A percentile compares a stretch with the other conserved stretches of the same genome.
Conservation (phyloP, 495 filamentous ascomycete species). For the Bathelium albidoporum region DNA sequence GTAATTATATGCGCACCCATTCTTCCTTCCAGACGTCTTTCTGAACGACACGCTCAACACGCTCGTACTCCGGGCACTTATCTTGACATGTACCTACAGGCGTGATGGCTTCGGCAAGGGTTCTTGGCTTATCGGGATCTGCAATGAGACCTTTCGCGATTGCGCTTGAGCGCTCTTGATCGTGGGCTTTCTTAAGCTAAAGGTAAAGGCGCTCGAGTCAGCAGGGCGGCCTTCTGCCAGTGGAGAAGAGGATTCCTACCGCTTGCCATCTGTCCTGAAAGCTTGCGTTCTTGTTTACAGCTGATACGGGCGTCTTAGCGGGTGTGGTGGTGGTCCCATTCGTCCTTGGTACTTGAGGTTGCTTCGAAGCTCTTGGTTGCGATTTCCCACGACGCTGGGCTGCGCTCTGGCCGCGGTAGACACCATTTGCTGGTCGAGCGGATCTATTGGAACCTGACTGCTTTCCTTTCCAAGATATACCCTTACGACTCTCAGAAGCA, state of each 20-base stretch:
- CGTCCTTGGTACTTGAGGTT: not conserved
- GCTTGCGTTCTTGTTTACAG: slow-evolving; percentile 3
- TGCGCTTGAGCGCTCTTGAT: slow-evolving; percentile 54
- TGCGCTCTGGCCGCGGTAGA: not conserved
- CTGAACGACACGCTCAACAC: slow-evolving; percentile 64
- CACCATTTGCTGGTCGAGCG: not conserved
- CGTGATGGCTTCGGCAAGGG: slow-evolving; percentile 71
- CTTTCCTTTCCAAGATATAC: not conserved
- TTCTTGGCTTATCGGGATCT: slow-evolving; percentile 76
- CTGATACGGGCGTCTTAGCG: not conserved
- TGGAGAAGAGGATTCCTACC: slow-evolving; percentile 11
- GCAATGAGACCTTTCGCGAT: slow-evolving; percentile 70
- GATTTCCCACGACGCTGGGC: not conserved
- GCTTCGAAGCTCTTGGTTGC: not conserved
- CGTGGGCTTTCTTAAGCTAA: slow-evolving; percentile 54
- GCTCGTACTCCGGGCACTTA: slow-evolving; percentile 92
- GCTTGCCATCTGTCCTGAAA: slow-evolving; percentile 15
- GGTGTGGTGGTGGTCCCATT: not conserved
- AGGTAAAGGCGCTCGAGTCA: slow-evolving; percentile 13
- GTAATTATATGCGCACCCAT: slow-evolving; percentile 24
- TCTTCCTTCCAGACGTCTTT: slow-evolving; percentile 45
- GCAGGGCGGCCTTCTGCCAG: not conserved
- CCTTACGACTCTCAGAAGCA: not conserved
- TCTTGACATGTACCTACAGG: slow-evolving; percentile 81
- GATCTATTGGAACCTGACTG: not conserved